Evolutionary conservation across 2,329 filamentous ascomycete species (phyloP).

Genomic region (Cordyceps cateniannulata): DNA sequence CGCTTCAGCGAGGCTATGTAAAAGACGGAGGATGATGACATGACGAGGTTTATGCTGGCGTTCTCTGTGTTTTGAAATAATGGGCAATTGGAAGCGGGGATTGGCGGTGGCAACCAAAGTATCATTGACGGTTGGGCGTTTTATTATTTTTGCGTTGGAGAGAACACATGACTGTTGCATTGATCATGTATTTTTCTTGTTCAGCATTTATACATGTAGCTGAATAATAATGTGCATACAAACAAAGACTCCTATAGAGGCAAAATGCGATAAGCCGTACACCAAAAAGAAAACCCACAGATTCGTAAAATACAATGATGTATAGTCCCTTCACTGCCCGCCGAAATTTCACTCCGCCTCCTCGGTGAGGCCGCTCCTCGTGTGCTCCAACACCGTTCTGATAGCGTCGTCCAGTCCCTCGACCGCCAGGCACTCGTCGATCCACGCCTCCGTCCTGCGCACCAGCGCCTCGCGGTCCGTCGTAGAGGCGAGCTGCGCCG

Average conservation of each 20-base stretch:
- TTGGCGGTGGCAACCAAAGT: not conserved
- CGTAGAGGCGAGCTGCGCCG: constrained; percentile 38
- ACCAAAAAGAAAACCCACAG: not conserved
- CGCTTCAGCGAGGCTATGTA: constrained; percentile 48
- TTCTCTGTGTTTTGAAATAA: constrained; percentile 5
- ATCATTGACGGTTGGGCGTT: not conserved
- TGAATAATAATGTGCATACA: constrained; percentile 5
- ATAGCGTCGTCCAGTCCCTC: constrained; percentile 50
- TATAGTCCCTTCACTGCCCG: not conserved
- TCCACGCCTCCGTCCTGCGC: constrained; percentile 47
- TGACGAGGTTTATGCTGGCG: constrained; percentile 6
- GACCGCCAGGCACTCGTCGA: constrained; percentile 43
- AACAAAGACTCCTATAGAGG: not conserved
- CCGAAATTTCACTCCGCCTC: not conserved
- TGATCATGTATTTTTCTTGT: not conserved
- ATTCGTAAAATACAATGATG: not conserved
- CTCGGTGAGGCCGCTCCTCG: constrained; percentile 26
- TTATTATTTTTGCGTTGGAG: not conserved
- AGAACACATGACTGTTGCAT: not conserved
- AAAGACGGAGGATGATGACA: not conserved
- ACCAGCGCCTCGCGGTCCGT: constrained; percentile 40
- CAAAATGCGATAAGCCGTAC: not conserved
- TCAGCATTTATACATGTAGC: not conserved
- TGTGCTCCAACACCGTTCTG: constrained; percentile 48
- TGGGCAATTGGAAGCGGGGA: not conserved